A percentile compares a stretch with the other conserved stretches of the same genome.
phyloP scores from a whole-genome alignment of 805 yeast genomes.

The Nakazawaea ambrosiae region DNA sequence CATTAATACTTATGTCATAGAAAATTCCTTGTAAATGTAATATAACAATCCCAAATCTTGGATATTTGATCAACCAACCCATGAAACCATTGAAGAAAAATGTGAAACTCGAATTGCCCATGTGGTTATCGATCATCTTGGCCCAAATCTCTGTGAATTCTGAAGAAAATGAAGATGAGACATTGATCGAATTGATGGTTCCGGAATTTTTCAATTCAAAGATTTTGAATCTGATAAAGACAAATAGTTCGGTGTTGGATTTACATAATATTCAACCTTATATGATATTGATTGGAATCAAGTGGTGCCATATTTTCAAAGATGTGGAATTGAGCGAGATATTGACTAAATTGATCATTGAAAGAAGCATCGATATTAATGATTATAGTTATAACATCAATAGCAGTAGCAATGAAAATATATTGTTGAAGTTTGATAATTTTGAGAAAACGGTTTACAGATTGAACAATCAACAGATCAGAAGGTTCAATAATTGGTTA shows the following conservation, averaged over 20 bases:
- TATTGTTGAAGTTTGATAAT: slow-evolving; percentile 65
- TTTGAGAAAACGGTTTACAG: slow-evolving; percentile 59
- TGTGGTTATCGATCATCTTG: slow-evolving; percentile 81
- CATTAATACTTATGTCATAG: slow-evolving; percentile 15
- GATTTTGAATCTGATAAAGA: slow-evolving; percentile 76
- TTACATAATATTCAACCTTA: slow-evolving; percentile 57
- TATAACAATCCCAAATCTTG: slow-evolving; percentile 77
- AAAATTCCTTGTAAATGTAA: slow-evolving; percentile 77
- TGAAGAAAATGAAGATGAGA: slow-evolving; percentile 26
- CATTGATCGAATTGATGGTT: slow-evolving; percentile 59
- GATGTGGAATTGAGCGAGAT: slow-evolving; percentile 55
- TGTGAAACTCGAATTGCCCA: slow-evolving; percentile 69
- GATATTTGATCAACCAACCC: slow-evolving; percentile 75
- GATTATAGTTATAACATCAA: slow-evolving; percentile 56
- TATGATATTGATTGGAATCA: slow-evolving; percentile 62
- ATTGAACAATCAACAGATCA: slow-evolving; percentile 9
- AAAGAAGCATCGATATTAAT: slow-evolving; percentile 64
- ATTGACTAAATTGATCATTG: slow-evolving; percentile 42
- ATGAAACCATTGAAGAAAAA: slow-evolving; percentile 52
- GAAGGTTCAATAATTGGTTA: slow-evolving; percentile 7
- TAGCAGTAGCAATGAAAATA: slow-evolving; percentile 23
- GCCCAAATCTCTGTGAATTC: slow-evolving; percentile 38
- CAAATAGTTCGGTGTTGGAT: slow-evolving; percentile 63
- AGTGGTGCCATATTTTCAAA: slow-evolving; percentile 70
- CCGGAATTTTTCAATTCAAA: slow-evolving; percentile 64